Base-by-base conservation (phyloP, 352 stramenopile genomes). In the Phytophthora capsici region DNA sequence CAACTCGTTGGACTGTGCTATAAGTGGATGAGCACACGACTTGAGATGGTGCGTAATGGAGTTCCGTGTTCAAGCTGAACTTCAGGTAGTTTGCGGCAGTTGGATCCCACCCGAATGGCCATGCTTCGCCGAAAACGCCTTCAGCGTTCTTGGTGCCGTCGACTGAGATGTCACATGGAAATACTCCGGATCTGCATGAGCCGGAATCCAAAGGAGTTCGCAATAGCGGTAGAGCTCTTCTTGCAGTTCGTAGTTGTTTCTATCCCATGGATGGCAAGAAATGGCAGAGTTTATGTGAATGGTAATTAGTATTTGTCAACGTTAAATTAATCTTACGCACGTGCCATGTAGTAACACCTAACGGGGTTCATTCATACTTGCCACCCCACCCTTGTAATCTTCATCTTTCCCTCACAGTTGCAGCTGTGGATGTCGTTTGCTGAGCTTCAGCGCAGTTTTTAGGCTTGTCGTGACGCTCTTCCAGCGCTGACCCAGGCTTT, bases 311-410 rank as follows among this genome's bases (percentile, higher is more conserved):
- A 30, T 30, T 34, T 14, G 43, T 49, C 52, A 56, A 57, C 34
- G 44, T 68, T 68, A 68, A 68, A 12, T 69, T 65, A 69, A 61
- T 61, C 2, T 3, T 44, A 71, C 63, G 32, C 47, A 61, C 34
- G 37, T 45, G 44, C 55, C 55, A 66, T 46, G 36, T 38, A 59
- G 8, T 14, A 34, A 34, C 28, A 60, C 40, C 43, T 43, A 50
- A 47, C 13, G 26, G 32, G 25, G 43, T 45, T 68, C 57, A 59
- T 45, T 68, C 57, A 59, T 53, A 47, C 47, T 40, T 5, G n/a
- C 28, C 40, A 17, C 41, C 56, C 46, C 40, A 44, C 20, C 57
- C 36, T 49, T 3, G 12, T 19, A 41, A 41, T 56, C 44, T 53
- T 57, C 45, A 14, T 45, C 48, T 30, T 40, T 16, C 40, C 48